Base-by-base conservation (phyloP, 192 early-diverging fungal genomes). In the Coemansia sp. region DNA sequence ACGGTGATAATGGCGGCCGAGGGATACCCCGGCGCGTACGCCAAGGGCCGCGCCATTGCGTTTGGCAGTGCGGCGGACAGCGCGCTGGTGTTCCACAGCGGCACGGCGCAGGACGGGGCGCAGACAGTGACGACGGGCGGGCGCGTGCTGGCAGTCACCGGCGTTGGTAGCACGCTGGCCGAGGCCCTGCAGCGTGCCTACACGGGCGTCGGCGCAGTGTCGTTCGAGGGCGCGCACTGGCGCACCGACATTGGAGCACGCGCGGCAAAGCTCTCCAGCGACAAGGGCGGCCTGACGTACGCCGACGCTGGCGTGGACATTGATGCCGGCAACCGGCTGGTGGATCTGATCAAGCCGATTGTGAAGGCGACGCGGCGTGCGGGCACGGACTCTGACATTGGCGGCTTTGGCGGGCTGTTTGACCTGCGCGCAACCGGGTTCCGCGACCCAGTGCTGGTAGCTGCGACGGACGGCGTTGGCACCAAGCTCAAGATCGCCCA, bases 401-500 rank as follows among this genome's bases (percentile, higher is more conserved):
- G 98, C 64, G 98, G 98, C 8, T 99, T 99, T 68, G 98, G 98
- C 79, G 98, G 97, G 31, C 78, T 97, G 18, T 99, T 99, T 84
- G 98, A 99, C 76, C 83, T 99, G 43, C 93, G 94, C 76, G 94
- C 94, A 13, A 90, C 94, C 12, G 96, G 96, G 13, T 99, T 91
- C 88, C 65, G 75, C 68, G 97, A 99, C 64, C 95, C 97, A 31
- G 91, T 99, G 61, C 82, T 99, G 49, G 93, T 99, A 11, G 93
- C 95, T n/a, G 95, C 97, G 40, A 99, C 98, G 31, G 98, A 99
- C 67, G 98, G 98, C 54, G 95, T 99, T 27, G 98, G 98, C 38
- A 99, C 98, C 73, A 99, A 99, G 88, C 90, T 99, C 43, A 97
- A 93, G 86, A 89, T 99, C 75, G 97, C 98, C 2, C 95, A 97